phyloP scores from a whole-genome alignment of 1,139 yeast genomes.

The Scheffersomyces segobiensis region DNA sequence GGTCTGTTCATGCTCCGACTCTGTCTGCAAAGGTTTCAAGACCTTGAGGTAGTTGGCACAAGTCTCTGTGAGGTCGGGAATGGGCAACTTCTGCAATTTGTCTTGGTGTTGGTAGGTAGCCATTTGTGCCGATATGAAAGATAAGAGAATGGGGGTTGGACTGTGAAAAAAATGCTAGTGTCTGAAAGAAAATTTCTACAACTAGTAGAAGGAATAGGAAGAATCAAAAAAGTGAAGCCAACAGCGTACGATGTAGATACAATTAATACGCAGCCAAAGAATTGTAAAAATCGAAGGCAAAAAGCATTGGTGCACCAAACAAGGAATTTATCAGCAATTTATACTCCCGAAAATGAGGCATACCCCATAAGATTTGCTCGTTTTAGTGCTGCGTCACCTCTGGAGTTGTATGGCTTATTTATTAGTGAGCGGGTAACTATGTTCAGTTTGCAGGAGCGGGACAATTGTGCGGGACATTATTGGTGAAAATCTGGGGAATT shows the following conservation, averaged over 20 bases:
- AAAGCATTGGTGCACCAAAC: not conserved
- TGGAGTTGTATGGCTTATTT: not conserved
- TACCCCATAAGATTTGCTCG: not conserved
- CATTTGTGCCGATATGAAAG: conserved; percentile 2
- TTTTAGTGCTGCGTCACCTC: not conserved
- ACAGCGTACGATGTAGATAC: not conserved
- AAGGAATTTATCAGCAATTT: not conserved
- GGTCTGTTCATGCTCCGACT: conserved; percentile 64
- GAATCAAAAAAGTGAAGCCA: not conserved
- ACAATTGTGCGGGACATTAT: conserved; percentile 1
- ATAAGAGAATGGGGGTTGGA: not conserved
- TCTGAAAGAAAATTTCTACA: not conserved
- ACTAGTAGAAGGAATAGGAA: not conserved
- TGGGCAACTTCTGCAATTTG: conserved; percentile 65
- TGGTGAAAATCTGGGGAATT: not conserved
- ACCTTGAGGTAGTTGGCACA: conserved; percentile 63
- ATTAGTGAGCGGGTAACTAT: not conserved
- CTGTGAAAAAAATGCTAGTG: not conserved
- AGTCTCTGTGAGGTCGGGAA: conserved; percentile 70
- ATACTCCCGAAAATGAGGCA: not conserved
- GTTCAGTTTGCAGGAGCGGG: not conserved
- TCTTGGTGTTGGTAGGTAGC: conserved; percentile 60
- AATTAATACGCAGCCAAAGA: not conserved
- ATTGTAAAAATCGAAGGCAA: not conserved
- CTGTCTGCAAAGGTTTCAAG: conserved; percentile 75